Evolutionary conservation across 257 asterid genomes (phyloP), one percentile per base, ranked within the genome.

Genomic region (Salvia splendens): DNA sequence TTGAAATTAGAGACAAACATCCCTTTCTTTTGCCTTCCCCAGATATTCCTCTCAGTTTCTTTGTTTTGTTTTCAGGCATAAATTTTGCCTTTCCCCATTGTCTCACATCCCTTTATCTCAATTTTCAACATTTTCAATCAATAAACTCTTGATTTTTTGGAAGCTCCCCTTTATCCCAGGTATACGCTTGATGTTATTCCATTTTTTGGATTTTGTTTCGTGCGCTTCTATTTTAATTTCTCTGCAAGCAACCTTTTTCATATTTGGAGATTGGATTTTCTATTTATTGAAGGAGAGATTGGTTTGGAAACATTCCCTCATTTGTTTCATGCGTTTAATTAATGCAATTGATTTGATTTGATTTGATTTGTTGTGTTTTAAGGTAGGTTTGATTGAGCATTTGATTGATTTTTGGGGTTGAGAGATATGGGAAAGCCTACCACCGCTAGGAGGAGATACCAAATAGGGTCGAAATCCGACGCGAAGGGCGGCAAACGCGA

Each of bases 371-470:
- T 66, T 55, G 30, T 17, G n/a, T 40, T 61, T 61, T 68, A 64
- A 70, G 65, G 73, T 53, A 67, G 47, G 63, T 71, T 81, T 42
- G 52, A 58, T 69, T 38, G n/a, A 69, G 62, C 41, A 0, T 50
- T 20, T 67, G 24, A 46, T 75, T 49, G 65, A 60, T 38, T 67
- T 32, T 43, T 71, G 69, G 68, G 35, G 52, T 57, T 41, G 24
- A 59, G 74, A 24, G 38, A 61, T 60, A 92, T 92, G 96, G 98
- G 98, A 51, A 92, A 89, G 86, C 98, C 98, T 42, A 74, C 98
- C 42, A 71, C 85, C 17, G 85, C 87, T 16, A 89, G 78, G 78
- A 88, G 85, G 90, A 89, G 80, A 79, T 67, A 57, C 61, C 80
- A 67, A 24, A 66, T 64, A 51, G 83, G 81, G 55, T 60, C 85